Evolutionary conservation across 148 eudicot genomes (phyloP).

Genomic region (Rhododendron mucronatum): DNA sequence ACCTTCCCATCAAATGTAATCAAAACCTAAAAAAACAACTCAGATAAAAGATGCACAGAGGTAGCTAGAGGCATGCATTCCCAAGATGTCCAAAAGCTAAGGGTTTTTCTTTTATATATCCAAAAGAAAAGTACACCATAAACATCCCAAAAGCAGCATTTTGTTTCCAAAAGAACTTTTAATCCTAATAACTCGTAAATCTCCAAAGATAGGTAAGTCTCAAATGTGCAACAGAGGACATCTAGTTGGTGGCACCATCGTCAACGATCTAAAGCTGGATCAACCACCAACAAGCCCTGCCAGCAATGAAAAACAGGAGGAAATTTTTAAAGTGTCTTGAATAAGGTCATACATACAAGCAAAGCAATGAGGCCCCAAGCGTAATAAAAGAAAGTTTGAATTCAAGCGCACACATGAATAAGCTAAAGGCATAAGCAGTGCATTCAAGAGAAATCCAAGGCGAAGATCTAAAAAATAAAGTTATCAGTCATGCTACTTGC

Average conservation of each 20-base stretch:
- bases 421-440: background rate
- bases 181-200: background rate
- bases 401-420: background rate
- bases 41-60: background rate
- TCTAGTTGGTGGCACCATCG: background rate
- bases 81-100: background rate
- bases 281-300: conserved; percentile 4
- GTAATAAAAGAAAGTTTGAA: background rate
- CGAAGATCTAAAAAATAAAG: background rate
- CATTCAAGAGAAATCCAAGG: background rate
- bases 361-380: background rate
- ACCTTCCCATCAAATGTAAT: no score
- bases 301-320: background rate
- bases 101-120: no score
- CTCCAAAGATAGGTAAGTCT: background rate
- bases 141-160: background rate
- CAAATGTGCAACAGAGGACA: background rate
- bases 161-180: background rate
- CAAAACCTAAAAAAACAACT: background rate
- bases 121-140: background rate
- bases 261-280: background rate
- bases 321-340: background rate
- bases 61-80: background rate
- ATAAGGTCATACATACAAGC: background rate
- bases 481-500: no score